Conservation (phyloP, 768 basidiomycete species). For the Mycena galericulata region DNA sequence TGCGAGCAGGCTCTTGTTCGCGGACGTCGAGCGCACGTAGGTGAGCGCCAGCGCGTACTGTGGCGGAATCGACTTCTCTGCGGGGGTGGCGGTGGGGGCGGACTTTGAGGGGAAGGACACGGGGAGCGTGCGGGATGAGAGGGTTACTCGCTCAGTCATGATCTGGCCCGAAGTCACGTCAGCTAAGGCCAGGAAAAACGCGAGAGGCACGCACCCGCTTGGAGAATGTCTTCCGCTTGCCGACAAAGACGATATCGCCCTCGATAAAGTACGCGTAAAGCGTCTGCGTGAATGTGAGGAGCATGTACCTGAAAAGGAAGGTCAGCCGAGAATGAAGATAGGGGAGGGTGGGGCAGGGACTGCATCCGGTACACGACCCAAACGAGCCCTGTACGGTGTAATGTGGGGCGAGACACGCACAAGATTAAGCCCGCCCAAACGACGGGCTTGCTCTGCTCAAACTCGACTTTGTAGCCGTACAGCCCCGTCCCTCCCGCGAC, state of each 20-base stretch:
- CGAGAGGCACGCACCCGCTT: conserved; percentile 69
- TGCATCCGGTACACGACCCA: conserved; percentile 7
- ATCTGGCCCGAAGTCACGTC: conserved; percentile 62
- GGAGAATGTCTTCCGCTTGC: conserved; percentile 90
- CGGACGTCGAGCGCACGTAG: conserved; percentile 84
- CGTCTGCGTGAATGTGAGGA: conserved; percentile 78
- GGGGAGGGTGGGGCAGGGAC: too few relatives aligned
- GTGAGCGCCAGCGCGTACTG: conserved; percentile 74
- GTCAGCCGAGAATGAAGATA: background rate
- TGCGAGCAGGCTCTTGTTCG: conserved; percentile 87
- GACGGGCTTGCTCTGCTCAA: conserved; percentile 86
- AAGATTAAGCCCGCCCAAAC: conserved; percentile 83
- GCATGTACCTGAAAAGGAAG: conserved; percentile 67
- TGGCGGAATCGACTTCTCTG: conserved; percentile 55
- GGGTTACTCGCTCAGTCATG: conserved; percentile 88
- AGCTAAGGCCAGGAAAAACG: conserved; percentile 44
- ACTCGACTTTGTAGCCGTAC: conserved; percentile 90
- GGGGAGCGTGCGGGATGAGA: conserved; percentile 77
- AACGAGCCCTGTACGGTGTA: background rate
- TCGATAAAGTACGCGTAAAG: conserved; percentile 91
- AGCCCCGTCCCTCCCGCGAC: conserved; percentile 84
- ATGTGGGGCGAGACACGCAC: conserved; percentile 68
- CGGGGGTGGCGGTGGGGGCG: conserved; percentile 40
- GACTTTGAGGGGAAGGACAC: conserved; percentile 51
- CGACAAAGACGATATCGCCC: conserved; percentile 86